Evolutionary conservation across 495 filamentous ascomycete species (phyloP), one percentile per base, ranked within the genome.

Genomic region (Rostrohypoxylon terebratum): DNA sequence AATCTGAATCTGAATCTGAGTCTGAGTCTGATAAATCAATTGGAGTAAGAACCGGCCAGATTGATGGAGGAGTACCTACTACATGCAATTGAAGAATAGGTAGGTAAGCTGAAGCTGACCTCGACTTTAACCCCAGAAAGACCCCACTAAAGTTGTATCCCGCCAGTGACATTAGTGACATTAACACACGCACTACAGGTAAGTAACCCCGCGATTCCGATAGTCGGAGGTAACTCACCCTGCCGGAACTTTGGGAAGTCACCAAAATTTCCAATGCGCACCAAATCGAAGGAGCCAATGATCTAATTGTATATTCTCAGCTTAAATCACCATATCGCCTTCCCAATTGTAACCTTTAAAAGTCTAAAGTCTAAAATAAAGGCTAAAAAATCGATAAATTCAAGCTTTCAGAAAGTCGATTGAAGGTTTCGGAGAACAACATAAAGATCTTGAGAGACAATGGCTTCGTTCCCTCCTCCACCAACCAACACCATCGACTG

Each of bases 401-500:
- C 1, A 5, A 11, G 4, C 11, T 13, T 33, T 16, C 4, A 1
- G 18, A 23, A 23, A 14, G 28, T 69, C 38, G 63, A 63, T 69
- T 38, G 50, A 69, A 48, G 10, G 18, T 60, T 59, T 1, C 13
- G 45, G 0, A 63, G 36, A 54, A 21, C 59, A 14, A 20, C 14
- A 47, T 16, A 18, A 45, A 64, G 8, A 36, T 28, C 48, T 25
- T 11, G 61, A 40, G 61, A 40, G 0, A 74, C 51, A 60, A 84
- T 84, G 82, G 77, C 82, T 23, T 66, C 82, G 57, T 97, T 96
- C 76, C 94, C 94, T 45, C 94, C 94, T 25, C 89, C 92, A 2
- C 93, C 94, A 4, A 88, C 92, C 66, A 88, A 88, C 76, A 90
- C 92, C 51, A 93, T 96, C 82, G 94, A 97, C 87, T 98, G 95